Evolutionary conservation across 352 stramenopile genomes (phyloP), one percentile per base, ranked within the genome.

Genomic region (Pythium guiyangense): DNA sequence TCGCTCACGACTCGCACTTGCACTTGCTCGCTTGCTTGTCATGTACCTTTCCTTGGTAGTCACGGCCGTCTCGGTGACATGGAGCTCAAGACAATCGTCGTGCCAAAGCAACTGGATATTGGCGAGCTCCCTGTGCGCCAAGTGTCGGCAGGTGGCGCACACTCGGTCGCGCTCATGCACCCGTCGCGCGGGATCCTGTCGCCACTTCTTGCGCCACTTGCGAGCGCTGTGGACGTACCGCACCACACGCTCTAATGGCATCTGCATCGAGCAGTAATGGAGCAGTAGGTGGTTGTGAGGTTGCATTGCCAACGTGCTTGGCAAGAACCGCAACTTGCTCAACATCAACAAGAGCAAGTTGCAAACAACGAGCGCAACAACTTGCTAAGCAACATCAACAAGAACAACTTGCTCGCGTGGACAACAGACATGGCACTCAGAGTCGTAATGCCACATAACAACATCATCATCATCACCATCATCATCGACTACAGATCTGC

Each of bases 141-240:
- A 55, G 68, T 90, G 26, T 89, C 84, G 25, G 76, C 77, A 4
- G 84, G 84, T 31, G 84, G 84, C 11, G 81, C 84, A 9, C 84
- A 94, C 64, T 90, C 84, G 34, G 63, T 84, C 49, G 79, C 79
- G 50, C 57, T 94, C 55, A 69, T 90, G 63, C 84, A 94, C 63
- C 74, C 60, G 51, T 79, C 78, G 47, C 70, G 73, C 15, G 65
- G 63, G 15, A 67, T 84, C 34, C 66, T 81, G 39, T 90, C 77
- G 25, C 73, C 79, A 17, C 74, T 89, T 58, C 79, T 88, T 39
- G 67, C 71, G 12, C 77, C 77, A 26, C 62, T 79, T 20, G 54
- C 71, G 17, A 67, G 34, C 17, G 66, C 37, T 45, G 49, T 59
- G 5, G 34, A 68, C 15, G 59, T 83, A 9, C 73, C 71, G 11